A percentile compares a stretch with the other conserved stretches of the same genome.
Conservation (phyloP, 2,329 filamentous ascomycete species). For the Macrophomina phaseolina region DNA sequence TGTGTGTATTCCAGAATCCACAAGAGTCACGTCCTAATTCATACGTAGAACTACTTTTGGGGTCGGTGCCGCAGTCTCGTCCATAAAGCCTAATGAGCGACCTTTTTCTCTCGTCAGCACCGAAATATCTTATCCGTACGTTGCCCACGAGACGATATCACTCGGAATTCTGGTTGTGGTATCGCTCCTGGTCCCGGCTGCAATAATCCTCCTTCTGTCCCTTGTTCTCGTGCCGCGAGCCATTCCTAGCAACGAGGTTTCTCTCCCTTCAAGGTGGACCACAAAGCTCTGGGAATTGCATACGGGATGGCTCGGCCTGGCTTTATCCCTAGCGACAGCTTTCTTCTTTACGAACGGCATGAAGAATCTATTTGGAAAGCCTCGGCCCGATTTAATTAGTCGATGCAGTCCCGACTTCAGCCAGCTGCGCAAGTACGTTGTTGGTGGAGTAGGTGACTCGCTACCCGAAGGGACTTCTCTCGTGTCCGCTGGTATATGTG, state of each 20-base stretch:
- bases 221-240: slow-evolving; percentile 74
- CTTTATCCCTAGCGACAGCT: slow-evolving; percentile 70
- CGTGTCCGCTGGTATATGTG: slow-evolving; percentile 79
- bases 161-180: slow-evolving; percentile 68
- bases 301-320: slow-evolving; percentile 80
- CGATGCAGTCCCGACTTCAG: slow-evolving; percentile 77
- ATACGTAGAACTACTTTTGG: slow-evolving; percentile 59
- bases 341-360: slow-evolving; percentile 85
- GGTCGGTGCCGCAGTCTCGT: slow-evolving; percentile 65
- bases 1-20: slow-evolving; percentile 48
- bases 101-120: slow-evolving; percentile 76
- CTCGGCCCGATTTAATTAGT: slow-evolving; percentile 68
- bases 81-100: slow-evolving; percentile 67
- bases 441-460: slow-evolving; percentile 65
- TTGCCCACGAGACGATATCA: slow-evolving; percentile 74
- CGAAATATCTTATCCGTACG: slow-evolving; percentile 79
- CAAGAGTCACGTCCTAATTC: neutral
- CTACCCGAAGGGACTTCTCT: slow-evolving; percentile 66
- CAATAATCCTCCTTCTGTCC: slow-evolving; percentile 71
- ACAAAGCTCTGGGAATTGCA: slow-evolving; percentile 92
- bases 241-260: slow-evolving; percentile 64
- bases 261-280: slow-evolving; percentile 60
- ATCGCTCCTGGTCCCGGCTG: slow-evolving; percentile 67
- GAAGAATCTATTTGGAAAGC: slow-evolving; percentile 75
- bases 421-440: slow-evolving; percentile 60